These are phyloP conservation scores for Phytophthora sp. DNA, from an alignment of 352 stramenopile species.

Conservation along the genomic window DNA sequence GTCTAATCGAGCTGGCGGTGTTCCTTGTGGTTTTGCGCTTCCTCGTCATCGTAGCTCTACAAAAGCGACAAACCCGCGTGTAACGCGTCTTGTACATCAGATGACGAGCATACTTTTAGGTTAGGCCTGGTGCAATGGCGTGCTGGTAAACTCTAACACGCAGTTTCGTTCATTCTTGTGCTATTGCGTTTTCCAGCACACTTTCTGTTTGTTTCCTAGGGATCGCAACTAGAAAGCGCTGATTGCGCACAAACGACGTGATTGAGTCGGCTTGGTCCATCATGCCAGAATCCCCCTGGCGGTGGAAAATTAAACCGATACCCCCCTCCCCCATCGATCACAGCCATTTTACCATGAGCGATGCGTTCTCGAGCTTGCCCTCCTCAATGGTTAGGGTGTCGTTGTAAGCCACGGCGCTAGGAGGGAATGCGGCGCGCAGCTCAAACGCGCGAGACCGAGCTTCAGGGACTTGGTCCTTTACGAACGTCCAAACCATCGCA, in stretches of 20 bases:
- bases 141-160: constrained; percentile 13
- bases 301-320: no score
- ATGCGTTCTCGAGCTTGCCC: constrained; percentile 75
- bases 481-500: constrained; percentile 70
- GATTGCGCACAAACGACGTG: neutral
- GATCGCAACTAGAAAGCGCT: neutral
- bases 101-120: neutral
- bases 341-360: constrained; percentile 82
- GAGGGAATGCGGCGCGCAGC: constrained; percentile 73
- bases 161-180: constrained; percentile 26
- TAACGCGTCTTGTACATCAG: neutral
- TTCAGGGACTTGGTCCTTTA: constrained; percentile 79
- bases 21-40: constrained; percentile 28
- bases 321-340: constrained; percentile 17
- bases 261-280: no score
- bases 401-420: constrained; percentile 53
- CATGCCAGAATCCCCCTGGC: no score
- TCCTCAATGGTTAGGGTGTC: constrained; percentile 65
- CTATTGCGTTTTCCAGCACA: no score
- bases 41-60: constrained; percentile 20
- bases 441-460: constrained; percentile 72
- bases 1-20: constrained; percentile 15
- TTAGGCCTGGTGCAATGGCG: neutral
- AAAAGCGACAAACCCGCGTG: constrained; percentile 5
- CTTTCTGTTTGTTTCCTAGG: neutral